Conservation (phyloP, 2,329 filamentous ascomycete species). For the Aspergillus spinulosporus region DNA sequence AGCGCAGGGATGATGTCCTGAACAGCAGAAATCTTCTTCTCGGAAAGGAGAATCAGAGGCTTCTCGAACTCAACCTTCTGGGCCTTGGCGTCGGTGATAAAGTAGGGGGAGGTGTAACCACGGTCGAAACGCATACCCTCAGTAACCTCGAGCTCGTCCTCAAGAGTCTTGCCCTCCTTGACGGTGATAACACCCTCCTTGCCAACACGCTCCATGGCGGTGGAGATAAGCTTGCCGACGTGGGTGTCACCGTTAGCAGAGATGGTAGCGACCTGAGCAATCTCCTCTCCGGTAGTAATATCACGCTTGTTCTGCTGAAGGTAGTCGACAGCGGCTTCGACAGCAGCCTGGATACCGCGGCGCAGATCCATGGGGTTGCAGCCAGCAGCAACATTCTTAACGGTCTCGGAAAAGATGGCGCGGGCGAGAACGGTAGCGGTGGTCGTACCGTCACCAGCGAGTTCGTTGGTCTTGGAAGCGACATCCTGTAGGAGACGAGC, state of each 20-base stretch:
- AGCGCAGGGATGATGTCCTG: slow-evolving; percentile 98
- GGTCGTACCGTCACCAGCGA: slow-evolving; percentile 97
- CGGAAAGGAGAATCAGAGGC: slow-evolving; percentile 94
- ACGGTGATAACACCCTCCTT: slow-evolving; percentile 99
- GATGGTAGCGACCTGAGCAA: slow-evolving; percentile 97
- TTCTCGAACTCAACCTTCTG: slow-evolving; percentile 99
- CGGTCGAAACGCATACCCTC: slow-evolving; percentile 99
- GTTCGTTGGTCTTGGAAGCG: slow-evolving; percentile 98
- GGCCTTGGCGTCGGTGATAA: slow-evolving; percentile 98
- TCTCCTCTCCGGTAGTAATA: slow-evolving; percentile 95
- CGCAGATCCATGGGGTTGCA: slow-evolving; percentile 99
- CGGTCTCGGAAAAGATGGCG: slow-evolving; percentile 98
- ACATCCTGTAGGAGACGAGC: slow-evolving; percentile 96
- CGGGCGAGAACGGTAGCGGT: slow-evolving; percentile 95
- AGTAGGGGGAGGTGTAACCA: slow-evolving; percentile 97
- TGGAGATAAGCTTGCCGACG: slow-evolving; percentile 93
- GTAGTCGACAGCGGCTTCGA: slow-evolving; percentile 91
- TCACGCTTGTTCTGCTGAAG: slow-evolving; percentile 95
- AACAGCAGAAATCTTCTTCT: slow-evolving; percentile 99
- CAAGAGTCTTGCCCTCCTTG: slow-evolving; percentile 98
- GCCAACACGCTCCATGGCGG: slow-evolving; percentile 99
- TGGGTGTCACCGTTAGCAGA: slow-evolving; percentile 95
- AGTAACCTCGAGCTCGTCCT: slow-evolving; percentile 96
- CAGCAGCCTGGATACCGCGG: slow-evolving; percentile 93
- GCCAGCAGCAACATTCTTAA: slow-evolving; percentile 98